phyloP scores from a whole-genome alignment of 177 flowering plant species.

The Tripterygium wilfordii region DNA sequence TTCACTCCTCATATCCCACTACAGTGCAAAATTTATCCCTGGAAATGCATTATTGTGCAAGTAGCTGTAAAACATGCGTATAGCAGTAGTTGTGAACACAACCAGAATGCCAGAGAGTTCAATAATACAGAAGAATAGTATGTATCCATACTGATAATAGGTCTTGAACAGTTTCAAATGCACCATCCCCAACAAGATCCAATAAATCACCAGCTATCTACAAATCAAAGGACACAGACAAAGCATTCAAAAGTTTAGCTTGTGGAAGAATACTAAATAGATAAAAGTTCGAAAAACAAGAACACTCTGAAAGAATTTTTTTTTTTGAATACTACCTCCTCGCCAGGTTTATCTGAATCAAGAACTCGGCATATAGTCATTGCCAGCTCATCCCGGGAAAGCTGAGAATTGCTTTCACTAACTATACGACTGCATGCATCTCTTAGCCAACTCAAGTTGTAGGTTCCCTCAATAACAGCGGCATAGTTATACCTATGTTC shows the following conservation, averaged over 20 bases:
- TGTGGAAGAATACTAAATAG: too few species aligned
- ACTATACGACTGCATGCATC: constrained; percentile 74
- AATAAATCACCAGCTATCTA: constrained; percentile 92
- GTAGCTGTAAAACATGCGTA: too few species aligned
- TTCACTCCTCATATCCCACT: too few species aligned
- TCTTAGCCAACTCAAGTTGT: constrained; percentile 78
- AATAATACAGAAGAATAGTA: not conserved
- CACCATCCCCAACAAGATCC: constrained; percentile 90
- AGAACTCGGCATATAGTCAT: constrained; percentile 93
- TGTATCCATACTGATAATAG: constrained; percentile 57
- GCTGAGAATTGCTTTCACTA: constrained; percentile 60
- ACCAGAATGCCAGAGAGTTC: not conserved
- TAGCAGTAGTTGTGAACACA: not conserved
- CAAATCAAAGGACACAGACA: too few species aligned
- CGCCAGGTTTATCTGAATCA: constrained; percentile 87
- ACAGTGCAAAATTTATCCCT: too few species aligned
- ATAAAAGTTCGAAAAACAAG: not conserved
- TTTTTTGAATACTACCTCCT: constrained; percentile 56
- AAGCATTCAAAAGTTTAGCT: too few species aligned
- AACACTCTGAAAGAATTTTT: constrained; percentile 1
- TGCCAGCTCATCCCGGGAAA: constrained; percentile 90
- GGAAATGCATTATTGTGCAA: too few species aligned
- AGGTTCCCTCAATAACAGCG: constrained; percentile 24
- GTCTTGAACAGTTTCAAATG: constrained; percentile 90
- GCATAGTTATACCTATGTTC: constrained; percentile 13